Conservation (phyloP, 768 basidiomycete species). For the Fomitopsis serialis region DNA sequence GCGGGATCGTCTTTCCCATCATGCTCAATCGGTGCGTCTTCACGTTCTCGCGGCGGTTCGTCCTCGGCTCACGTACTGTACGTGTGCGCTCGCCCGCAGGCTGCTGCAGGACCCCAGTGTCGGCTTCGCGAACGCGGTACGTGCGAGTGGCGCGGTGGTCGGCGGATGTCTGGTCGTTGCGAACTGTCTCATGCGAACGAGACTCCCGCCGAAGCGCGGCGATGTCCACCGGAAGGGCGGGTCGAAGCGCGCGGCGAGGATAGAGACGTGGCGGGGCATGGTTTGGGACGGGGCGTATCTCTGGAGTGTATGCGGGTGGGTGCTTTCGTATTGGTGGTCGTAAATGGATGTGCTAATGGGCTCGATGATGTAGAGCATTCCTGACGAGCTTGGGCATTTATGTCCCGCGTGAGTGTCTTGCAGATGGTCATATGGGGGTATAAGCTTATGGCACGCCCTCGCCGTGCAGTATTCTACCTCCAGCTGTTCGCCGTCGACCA, state of each 20-base stretch:
- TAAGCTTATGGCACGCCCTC: neutral
- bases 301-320: conserved; percentile 12
- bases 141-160: conserved; percentile 36
- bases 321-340: neutral
- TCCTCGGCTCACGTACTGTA: too few species aligned
- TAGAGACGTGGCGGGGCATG: conserved; percentile 1
- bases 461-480: conserved; percentile 18
- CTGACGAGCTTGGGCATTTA: conserved; percentile 17
- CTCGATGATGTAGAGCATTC: conserved; percentile 6
- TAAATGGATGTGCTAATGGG: neutral
- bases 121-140: conserved; percentile 39
- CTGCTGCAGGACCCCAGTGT: conserved; percentile 25
- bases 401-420: conserved; percentile 19
- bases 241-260: neutral
- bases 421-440: too few species aligned
- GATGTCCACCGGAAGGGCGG: neutral
- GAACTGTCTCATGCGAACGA: conserved; percentile 17
- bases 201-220: conserved; percentile 3
- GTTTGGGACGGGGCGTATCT: conserved; percentile 17
- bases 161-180: conserved; percentile 21
- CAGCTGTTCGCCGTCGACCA: conserved; percentile 19
- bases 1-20: conserved; percentile 30
- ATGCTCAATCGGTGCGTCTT: conserved; percentile 24
- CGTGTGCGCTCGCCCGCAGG: too few species aligned
- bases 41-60: too few species aligned